These are phyloP conservation scores for Nicotiana otophora DNA, from an alignment of 257 asterid species.

Conservation along the genomic window DNA sequence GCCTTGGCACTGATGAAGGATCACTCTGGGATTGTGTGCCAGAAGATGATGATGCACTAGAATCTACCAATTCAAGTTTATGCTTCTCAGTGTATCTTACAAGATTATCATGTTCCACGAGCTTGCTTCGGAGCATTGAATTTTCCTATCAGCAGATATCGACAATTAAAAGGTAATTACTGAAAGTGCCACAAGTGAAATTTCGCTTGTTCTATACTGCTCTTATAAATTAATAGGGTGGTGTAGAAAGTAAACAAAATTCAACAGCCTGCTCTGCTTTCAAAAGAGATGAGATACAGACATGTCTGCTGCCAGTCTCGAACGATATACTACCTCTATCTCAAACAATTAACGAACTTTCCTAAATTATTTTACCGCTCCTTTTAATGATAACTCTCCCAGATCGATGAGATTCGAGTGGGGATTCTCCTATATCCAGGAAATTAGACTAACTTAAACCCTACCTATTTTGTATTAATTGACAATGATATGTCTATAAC, in stretches of 20 bases:
- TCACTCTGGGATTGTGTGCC: conserved; percentile 36
- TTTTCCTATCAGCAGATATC: conserved; percentile 52
- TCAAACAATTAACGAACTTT: background rate
- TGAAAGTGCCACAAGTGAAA: background rate
- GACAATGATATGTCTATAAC: background rate
- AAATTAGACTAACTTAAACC: background rate
- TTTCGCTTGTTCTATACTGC: background rate
- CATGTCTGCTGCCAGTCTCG: background rate
- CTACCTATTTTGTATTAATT: background rate
- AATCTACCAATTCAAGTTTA: conserved; percentile 56
- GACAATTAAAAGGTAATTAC: background rate
- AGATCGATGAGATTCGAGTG: background rate
- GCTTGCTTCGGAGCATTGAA: conserved; percentile 70
- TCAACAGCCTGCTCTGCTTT: background rate
- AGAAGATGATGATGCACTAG: conserved; percentile 41
- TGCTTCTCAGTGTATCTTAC: conserved; percentile 66
- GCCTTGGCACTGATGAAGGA: conserved; percentile 59
- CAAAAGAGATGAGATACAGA: background rate
- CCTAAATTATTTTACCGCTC: background rate
- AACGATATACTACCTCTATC: background rate
- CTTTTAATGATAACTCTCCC: background rate
- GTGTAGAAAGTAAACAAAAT: background rate
- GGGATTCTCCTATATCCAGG: background rate
- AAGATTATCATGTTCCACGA: conserved; percentile 68
- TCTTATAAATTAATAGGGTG: background rate